Conservation (phyloP, 306 rosid species). For the Vigna angularis region DNA sequence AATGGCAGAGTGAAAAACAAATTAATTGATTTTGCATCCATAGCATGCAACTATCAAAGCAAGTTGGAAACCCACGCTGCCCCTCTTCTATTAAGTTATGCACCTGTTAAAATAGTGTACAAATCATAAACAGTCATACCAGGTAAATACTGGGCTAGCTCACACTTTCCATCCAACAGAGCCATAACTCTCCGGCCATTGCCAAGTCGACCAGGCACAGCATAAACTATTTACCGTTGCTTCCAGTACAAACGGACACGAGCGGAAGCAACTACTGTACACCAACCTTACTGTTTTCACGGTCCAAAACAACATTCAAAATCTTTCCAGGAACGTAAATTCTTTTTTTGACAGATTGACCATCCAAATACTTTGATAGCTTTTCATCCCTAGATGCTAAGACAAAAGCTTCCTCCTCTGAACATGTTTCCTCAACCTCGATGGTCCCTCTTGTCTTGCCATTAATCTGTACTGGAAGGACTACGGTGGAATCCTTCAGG, state of each 20-base stretch:
- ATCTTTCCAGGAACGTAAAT: constrained; percentile 91
- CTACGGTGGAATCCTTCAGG: constrained; percentile 72
- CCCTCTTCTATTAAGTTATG: neutral
- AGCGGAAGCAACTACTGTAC: constrained; percentile 41
- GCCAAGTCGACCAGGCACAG: constrained; percentile 35
- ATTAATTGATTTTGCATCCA: neutral
- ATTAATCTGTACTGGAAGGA: constrained; percentile 92
- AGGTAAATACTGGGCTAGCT: constrained; percentile 6
- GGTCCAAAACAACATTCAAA: constrained; percentile 85
- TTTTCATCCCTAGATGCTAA: constrained; percentile 79
- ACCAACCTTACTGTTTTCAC: constrained; percentile 63
- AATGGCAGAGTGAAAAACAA: neutral
- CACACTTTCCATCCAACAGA: constrained; percentile 20
- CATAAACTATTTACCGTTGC: constrained; percentile 28
- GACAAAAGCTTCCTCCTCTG: constrained; percentile 82
- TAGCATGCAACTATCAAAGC: constrained; percentile 1
- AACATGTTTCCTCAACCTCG: constrained; percentile 80
- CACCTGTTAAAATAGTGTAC: constrained; percentile 2
- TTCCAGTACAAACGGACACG: constrained; percentile 27
- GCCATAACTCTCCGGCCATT: neutral
- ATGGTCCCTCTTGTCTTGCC: constrained; percentile 98
- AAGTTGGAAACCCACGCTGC: neutral
- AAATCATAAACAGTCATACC: neutral
- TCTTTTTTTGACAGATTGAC: constrained; percentile 69
- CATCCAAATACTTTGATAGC: constrained; percentile 72